Conservation (phyloP, 2,329 filamentous ascomycete genomes). For the Colletotrichum tropicale region DNA sequence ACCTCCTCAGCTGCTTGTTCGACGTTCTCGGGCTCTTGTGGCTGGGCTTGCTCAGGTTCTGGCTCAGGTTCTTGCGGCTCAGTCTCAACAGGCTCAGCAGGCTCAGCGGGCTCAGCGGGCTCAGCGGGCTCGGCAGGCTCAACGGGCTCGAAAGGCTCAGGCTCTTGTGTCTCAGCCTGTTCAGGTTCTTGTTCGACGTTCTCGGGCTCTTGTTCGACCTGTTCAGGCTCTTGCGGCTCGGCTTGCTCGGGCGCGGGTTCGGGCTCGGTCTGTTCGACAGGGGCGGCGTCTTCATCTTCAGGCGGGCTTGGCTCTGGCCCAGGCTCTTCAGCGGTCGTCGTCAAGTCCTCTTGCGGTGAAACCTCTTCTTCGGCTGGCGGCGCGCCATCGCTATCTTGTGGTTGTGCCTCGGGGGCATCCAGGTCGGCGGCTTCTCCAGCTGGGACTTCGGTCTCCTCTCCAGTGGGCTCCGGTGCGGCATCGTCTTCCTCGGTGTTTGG, state of each 20-base stretch:
- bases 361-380: not conserved
- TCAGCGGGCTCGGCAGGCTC: too few species aligned
- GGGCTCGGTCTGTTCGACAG: not conserved
- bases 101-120: too few species aligned
- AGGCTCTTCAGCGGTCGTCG: constrained; percentile 1
- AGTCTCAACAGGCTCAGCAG: not conserved
- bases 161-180: not conserved
- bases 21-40: not conserved
- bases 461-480: not conserved
- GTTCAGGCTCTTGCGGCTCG: not conserved
- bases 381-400: not conserved
- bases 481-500: constrained; percentile 1
- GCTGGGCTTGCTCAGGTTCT: not conserved
- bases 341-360: not conserved
- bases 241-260: constrained; percentile 1
- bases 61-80: not conserved
- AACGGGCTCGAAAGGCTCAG: too few species aligned
- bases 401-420: not conserved
- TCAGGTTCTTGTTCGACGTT: not conserved
- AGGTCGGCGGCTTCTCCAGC: not conserved
- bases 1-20: constrained; percentile 3
- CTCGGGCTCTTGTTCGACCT: not conserved
- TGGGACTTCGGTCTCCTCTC: not conserved
- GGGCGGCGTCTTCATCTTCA: not conserved
- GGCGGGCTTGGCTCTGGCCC: not conserved